A percentile compares a stretch with the other conserved stretches of the same genome.
phyloP scores from a whole-genome alignment of 2,329 filamentous ascomycete genomes.

The Chrysoporthe puriensis region DNA sequence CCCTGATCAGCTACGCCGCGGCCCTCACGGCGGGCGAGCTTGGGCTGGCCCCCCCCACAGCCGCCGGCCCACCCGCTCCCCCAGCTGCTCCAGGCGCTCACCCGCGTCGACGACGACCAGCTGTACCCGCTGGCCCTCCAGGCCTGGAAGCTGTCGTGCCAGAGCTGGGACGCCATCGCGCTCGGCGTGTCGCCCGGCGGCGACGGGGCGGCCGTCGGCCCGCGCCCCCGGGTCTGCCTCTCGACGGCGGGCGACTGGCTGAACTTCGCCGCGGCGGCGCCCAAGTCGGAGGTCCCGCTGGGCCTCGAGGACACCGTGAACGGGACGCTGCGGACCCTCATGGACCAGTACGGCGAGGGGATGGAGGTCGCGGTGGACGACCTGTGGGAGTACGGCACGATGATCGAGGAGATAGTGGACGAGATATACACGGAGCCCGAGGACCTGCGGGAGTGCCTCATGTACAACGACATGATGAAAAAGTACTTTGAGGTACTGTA shows the following conservation, averaged over 20 bases:
- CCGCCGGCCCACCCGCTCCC: constrained; percentile 12
- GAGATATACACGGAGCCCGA: too few relatives aligned
- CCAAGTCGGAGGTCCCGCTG: background rate
- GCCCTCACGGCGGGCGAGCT: background rate
- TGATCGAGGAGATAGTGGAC: background rate
- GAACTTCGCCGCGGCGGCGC: background rate
- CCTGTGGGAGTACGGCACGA: background rate
- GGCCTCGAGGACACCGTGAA: background rate
- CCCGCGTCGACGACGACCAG: constrained; percentile 23
- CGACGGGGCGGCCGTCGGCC: background rate
- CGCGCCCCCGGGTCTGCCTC: background rate
- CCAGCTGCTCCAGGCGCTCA: constrained; percentile 14
- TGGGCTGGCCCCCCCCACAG: background rate
- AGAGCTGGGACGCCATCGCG: constrained; percentile 18
- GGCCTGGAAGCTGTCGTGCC: constrained; percentile 23
- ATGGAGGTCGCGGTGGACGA: background rate
- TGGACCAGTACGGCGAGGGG: background rate
- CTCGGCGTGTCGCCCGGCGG: background rate
- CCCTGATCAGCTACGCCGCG: constrained; percentile 17
- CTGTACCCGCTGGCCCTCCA: constrained; percentile 18
- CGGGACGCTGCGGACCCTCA: background rate
- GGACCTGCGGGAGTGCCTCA: background rate
- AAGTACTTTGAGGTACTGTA: background rate
- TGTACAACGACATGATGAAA: background rate
- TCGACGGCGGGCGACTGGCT: constrained; percentile 13